Percentiles rank a stretch among this genome's conserved stretches.
Conservation (phyloP, 208 protist species). For the Crithidia acanthocephali region DNA sequence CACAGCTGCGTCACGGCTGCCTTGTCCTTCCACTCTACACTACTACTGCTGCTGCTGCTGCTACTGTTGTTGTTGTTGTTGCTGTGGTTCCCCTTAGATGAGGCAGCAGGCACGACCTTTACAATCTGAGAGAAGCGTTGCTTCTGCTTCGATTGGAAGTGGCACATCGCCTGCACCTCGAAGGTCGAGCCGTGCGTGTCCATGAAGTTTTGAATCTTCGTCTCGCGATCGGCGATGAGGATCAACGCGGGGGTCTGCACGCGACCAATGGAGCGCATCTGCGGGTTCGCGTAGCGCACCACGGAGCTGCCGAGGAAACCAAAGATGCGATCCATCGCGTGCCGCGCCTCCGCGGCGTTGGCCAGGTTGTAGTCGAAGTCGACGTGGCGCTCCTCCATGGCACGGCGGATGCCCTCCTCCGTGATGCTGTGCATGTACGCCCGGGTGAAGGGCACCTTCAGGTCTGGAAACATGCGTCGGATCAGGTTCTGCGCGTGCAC, state of each 20-base stretch:
- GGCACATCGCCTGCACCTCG: conserved; percentile 61
- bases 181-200: conserved; percentile 63
- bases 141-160: conserved; percentile 48
- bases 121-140: conserved; percentile 67
- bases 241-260: conserved; percentile 93
- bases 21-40: conserved; percentile 47
- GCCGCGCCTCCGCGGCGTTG: conserved; percentile 86
- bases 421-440: conserved; percentile 94
- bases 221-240: conserved; percentile 81
- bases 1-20: conserved; percentile 26
- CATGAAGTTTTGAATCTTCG: conserved; percentile 66
- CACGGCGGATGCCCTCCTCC: conserved; percentile 75
- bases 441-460: conserved; percentile 84
- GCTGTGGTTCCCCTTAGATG: neutral
- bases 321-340: conserved; percentile 93
- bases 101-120: conserved; percentile 33
- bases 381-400: conserved; percentile 70
- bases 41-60: conserved; percentile 10
- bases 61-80: neutral
- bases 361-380: conserved; percentile 86
- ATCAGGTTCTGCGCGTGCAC: conserved; percentile 84
- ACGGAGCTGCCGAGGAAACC: conserved; percentile 92
- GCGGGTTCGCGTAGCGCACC: conserved; percentile 84
- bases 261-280: conserved; percentile 91
- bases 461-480: conserved; percentile 74